Conservation (phyloP, 352 stramenopile genomes). For the Globisporangium nodosum region DNA sequence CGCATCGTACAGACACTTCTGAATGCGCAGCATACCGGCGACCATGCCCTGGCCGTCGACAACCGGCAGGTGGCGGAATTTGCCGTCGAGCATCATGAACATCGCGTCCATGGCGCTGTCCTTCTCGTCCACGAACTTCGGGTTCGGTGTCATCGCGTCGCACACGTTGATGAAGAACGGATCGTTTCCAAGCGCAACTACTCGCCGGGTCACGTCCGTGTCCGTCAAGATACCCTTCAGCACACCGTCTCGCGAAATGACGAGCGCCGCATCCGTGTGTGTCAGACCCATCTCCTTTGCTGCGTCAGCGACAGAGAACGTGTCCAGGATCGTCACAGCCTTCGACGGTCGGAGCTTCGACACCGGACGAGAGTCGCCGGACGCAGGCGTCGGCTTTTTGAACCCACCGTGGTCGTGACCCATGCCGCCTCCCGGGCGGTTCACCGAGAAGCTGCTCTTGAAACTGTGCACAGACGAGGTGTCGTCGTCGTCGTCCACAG, state of each 20-base stretch:
- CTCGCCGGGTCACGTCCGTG: constrained; percentile 81
- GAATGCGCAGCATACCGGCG: constrained; percentile 96
- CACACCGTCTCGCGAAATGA: constrained; percentile 86
- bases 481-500: constrained; percentile 68
- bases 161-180: constrained; percentile 79
- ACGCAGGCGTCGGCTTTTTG: constrained; percentile 39
- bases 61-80: constrained; percentile 97
- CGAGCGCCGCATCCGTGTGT: constrained; percentile 90
- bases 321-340: constrained; percentile 85
- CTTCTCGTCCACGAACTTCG: constrained; percentile 85
- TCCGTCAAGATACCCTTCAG: constrained; percentile 96
- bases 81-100: constrained; percentile 88
- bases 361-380: constrained; percentile 88
- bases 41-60: constrained; percentile 88
- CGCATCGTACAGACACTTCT: constrained; percentile 98
- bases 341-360: constrained; percentile 85
- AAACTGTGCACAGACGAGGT: constrained; percentile 80
- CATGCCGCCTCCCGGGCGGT: constrained; percentile 26
- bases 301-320: constrained; percentile 86
- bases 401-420: constrained; percentile 24
- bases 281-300: constrained; percentile 87
- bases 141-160: constrained; percentile 83
- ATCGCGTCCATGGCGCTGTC: constrained; percentile 89
- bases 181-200: constrained; percentile 83
- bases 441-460: constrained; percentile 67